phyloP scores from a whole-genome alignment of 2,329 filamentous ascomycete species.

The Fusarium oligoseptatum region DNA sequence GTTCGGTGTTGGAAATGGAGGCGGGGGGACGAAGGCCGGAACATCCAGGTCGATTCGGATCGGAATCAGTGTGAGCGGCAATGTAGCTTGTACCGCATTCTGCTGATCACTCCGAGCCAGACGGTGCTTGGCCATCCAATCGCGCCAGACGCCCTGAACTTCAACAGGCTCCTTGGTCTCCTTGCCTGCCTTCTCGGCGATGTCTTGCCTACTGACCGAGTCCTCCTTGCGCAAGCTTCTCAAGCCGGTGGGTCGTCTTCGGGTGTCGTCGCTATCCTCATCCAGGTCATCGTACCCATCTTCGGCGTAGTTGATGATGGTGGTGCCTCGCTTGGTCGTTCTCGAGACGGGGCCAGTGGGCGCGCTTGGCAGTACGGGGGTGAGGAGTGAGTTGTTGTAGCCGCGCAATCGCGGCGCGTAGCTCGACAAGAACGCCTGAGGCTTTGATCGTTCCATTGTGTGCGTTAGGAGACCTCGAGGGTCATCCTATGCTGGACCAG shows the following conservation, averaged over 20 bases:
- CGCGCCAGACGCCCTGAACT: constrained; percentile 90
- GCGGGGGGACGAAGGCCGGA: constrained; percentile 77
- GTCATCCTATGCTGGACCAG: constrained; percentile 49
- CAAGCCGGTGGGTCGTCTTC: constrained; percentile 85
- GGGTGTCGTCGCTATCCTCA: constrained; percentile 79
- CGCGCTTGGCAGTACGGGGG: constrained; percentile 81
- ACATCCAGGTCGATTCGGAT: constrained; percentile 97
- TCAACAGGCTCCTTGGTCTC: constrained; percentile 84
- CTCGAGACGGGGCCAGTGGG: constrained; percentile 77
- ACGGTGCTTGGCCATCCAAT: constrained; percentile 89
- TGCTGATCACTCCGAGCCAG: constrained; percentile 69
- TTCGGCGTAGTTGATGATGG: constrained; percentile 97
- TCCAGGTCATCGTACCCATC: constrained; percentile 89
- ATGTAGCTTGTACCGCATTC: constrained; percentile 74
- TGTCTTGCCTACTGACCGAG: constrained; percentile 69
- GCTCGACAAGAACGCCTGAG: constrained; percentile 90
- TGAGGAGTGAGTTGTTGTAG: constrained; percentile 92
- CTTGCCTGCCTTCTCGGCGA: constrained; percentile 84
- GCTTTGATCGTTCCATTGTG: constrained; percentile 68
- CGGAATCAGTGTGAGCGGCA: constrained; percentile 92
- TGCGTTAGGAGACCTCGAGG: constrained; percentile 35
- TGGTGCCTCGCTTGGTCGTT: constrained; percentile 97
- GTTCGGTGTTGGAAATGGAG: constrained; percentile 74
- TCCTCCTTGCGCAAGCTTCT: constrained; percentile 87
- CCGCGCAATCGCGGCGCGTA: constrained; percentile 91